phyloP scores from a whole-genome alignment of 495 filamentous ascomycete species.

The Lasiosphaeris hirsuta region DNA sequence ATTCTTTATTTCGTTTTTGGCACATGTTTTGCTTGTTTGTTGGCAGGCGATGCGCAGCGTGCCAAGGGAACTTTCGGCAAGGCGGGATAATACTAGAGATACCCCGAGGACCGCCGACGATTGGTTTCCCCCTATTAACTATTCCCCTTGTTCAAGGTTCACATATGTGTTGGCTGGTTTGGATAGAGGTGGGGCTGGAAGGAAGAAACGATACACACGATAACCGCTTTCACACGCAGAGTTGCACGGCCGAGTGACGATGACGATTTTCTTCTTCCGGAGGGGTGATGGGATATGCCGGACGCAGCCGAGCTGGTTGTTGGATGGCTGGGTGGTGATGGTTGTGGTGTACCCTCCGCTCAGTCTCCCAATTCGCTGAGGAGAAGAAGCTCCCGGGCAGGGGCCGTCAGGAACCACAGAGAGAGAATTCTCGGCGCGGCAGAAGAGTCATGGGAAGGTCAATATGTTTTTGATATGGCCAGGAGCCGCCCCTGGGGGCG shows the following conservation, averaged over 20 bases:
- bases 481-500: constrained; percentile 8
- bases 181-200: constrained; percentile 9
- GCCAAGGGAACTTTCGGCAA: constrained; percentile 5
- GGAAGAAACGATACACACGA: constrained; percentile 18
- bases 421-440: background rate
- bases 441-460: constrained; percentile 7
- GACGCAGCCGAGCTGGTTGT: background rate
- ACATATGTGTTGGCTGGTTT: background rate
- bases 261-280: constrained; percentile 10
- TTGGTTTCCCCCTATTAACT: constrained; percentile 14
- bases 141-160: background rate
- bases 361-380: background rate
- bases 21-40: too few species aligned
- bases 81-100: constrained; percentile 32
- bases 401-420: background rate
- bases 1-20: background rate
- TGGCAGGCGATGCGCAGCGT: background rate
- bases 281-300: background rate
- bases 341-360: background rate
- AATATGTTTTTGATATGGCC: constrained; percentile 18
- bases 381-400: background rate
- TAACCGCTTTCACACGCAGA: constrained; percentile 2
- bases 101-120: constrained; percentile 28
- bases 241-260: constrained; percentile 10
- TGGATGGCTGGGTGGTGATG: background rate